Conservation (phyloP, 2,329 filamentous ascomycete genomes). For the Colletotrichum phormii region DNA sequence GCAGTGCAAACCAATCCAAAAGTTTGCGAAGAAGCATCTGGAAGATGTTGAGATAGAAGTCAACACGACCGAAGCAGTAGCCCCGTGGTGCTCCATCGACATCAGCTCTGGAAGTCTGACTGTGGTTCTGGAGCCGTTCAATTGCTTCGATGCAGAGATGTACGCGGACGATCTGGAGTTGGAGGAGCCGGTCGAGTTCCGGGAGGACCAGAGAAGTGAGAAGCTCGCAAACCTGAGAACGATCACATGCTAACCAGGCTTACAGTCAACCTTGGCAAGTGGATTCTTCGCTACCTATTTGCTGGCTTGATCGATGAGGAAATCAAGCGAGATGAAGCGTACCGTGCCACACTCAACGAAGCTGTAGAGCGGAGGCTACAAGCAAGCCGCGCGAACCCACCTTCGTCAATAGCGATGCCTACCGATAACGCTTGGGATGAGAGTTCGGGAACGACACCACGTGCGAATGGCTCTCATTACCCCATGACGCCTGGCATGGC, state of each 20-base stretch:
- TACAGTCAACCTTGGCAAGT: slow-evolving; percentile 95
- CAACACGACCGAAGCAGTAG: slow-evolving; percentile 88
- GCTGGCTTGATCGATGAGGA: slow-evolving; percentile 90
- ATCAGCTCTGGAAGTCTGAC: slow-evolving; percentile 92
- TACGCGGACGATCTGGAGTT: slow-evolving; percentile 91
- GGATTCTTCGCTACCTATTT: slow-evolving; percentile 94
- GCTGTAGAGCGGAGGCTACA: slow-evolving; percentile 68
- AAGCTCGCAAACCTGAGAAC: not conserved
- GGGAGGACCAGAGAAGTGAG: slow-evolving; percentile 93
- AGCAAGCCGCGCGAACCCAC: slow-evolving; percentile 67
- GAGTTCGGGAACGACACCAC: slow-evolving; percentile 63
- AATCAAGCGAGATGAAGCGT: slow-evolving; percentile 80
- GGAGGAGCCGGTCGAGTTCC: slow-evolving; percentile 81
- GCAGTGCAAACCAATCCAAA: slow-evolving; percentile 86
- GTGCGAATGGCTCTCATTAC: slow-evolving; percentile 71
- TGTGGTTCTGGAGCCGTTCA: slow-evolving; percentile 91
- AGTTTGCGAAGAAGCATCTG: slow-evolving; percentile 93
- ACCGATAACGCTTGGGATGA: slow-evolving; percentile 49
- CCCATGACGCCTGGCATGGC: slow-evolving; percentile 79
- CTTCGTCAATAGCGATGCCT: slow-evolving; percentile 67
- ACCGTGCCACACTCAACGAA: slow-evolving; percentile 77
- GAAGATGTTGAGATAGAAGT: slow-evolving; percentile 91
- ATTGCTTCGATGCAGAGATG: slow-evolving; percentile 97
- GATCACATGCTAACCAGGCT: not conserved
- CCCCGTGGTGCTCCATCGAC: slow-evolving; percentile 96